Base-by-base conservation (phyloP, 2,329 filamentous ascomycete genomes). In the Ciborinia camelliae region DNA sequence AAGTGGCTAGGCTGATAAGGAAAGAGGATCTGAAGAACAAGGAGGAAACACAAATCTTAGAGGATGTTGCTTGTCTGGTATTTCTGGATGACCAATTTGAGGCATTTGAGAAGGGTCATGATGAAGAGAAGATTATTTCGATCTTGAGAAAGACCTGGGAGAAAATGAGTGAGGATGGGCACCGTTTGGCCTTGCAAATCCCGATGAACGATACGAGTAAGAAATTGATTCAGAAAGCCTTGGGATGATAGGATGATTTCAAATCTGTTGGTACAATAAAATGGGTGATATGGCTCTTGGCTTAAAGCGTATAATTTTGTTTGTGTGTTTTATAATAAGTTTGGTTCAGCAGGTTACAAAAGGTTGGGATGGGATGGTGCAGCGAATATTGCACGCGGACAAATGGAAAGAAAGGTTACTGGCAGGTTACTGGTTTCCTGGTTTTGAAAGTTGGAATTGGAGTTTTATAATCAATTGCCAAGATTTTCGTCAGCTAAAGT, bases 61-160 rank as follows among this genome's bases (percentile, higher is more conserved):
- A 96, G 79, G 92, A 96, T 77, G 90, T 92, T 53, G 92, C 92
- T 3, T 96, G 91, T 74, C 78, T 96, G 63, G 91, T 96, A 35
- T 96, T 96, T 75, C 78, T 96, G 69, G 91, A 95, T 74, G 91
- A 94, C 74, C 90, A 95, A 74, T 90, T 96, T 68, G 91, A 93
- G 72, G 85, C 84, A 59, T 96, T 95, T 77, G 89, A 91, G 80
- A 81, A 76, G 70, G 90, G 93, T 35, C 82, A 87, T 62, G 89
- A 92, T 73, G 90, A 94, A 77, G 88, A 86, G 59, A 96, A 95
- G 81, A 86, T 92, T 66, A 75, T 94, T 26, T 79, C 78, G 23
- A 91, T 92, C 69, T 74, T 92, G 75, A 79, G 79, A 70, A 91
- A 91, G 82, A 91, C 89, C 18, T 91, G 89, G 89, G 86, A 72